phyloP scores from a whole-genome alignment of 139 green algal genomes.

The Cymbomonas tetramitiformis region DNA sequence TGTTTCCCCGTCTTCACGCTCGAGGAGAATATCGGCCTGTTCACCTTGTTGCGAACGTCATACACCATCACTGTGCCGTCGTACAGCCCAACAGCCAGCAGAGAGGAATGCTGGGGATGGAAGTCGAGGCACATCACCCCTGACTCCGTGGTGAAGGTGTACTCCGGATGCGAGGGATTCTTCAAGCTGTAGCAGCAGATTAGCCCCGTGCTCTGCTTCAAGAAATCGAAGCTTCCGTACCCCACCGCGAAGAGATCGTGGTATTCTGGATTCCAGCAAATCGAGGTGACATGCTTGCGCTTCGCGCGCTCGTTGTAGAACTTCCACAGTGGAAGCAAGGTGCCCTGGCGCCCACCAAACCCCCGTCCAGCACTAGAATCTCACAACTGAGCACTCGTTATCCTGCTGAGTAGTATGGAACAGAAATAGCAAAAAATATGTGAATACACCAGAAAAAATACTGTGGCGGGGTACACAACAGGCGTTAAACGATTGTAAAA shows the following conservation, averaged over 20 bases:
- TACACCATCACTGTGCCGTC: constrained; percentile 56
- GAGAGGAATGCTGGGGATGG: constrained; percentile 57
- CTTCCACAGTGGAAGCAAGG: constrained; percentile 79
- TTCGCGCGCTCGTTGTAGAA: constrained; percentile 41
- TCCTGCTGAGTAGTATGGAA: no score
- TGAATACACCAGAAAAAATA: no score
- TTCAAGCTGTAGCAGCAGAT: constrained; percentile 71
- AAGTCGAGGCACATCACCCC: constrained; percentile 80
- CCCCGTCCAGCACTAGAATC: no score
- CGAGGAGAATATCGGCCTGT: constrained; percentile 42
- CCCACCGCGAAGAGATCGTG: constrained; percentile 25
- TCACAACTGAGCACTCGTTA: no score
- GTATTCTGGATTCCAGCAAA: constrained; percentile 57
- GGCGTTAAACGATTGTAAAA: no score
- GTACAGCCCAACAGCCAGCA: constrained; percentile 75
- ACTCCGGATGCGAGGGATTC: constrained; percentile 69
- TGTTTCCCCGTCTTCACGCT: constrained; percentile 55
- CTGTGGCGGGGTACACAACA: no score
- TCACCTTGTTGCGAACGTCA: constrained; percentile 36
- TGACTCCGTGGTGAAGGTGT: constrained; percentile 44
- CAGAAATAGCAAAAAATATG: no score
- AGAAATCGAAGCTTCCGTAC: constrained; percentile 78
- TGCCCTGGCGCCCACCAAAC: no score
- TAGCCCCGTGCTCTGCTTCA: constrained; percentile 48
- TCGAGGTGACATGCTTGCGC: constrained; percentile 47